A percentile compares a stretch with the other conserved stretches of the same genome.
These are phyloP conservation scores for Metschnikowia proteae DNA, from an alignment of 805 yeast genomes.

Conservation along the genomic window DNA sequence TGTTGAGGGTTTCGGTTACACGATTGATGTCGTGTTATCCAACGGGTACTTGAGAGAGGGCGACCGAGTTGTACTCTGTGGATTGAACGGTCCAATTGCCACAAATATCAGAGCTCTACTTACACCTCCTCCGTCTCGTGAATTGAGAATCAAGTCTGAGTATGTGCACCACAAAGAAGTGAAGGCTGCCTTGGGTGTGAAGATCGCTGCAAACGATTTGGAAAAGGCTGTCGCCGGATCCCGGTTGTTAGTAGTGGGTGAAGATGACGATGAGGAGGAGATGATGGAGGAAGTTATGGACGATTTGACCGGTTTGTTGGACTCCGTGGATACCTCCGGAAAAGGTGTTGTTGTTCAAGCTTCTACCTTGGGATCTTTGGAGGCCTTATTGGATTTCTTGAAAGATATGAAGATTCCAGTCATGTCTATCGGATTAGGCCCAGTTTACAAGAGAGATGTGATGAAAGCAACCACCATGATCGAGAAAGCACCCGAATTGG, in stretches of 20 bases:
- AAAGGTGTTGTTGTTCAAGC: constrained; percentile 99
- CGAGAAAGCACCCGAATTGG: constrained; percentile 91
- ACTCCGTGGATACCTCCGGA: constrained; percentile 92
- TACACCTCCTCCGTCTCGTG: constrained; percentile 97
- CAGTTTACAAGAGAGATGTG: constrained; percentile 96
- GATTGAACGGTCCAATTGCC: constrained; percentile 97
- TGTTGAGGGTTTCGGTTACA: constrained; percentile 97
- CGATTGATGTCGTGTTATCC: constrained; percentile 96
- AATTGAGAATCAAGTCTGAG: constrained; percentile 93
- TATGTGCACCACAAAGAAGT: constrained; percentile 96
- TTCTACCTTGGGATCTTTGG: constrained; percentile 95
- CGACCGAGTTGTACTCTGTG: constrained; percentile 92
- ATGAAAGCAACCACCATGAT: constrained; percentile 97
- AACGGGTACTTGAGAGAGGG: constrained; percentile 95
- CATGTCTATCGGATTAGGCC: constrained; percentile 97
- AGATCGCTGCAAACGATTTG: constrained; percentile 95
- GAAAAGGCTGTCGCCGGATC: constrained; percentile 99
- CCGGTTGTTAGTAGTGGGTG: constrained; percentile 88
- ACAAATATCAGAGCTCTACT: constrained; percentile 92
- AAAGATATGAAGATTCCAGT: constrained; percentile 99
- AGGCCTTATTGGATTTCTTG: constrained; percentile 93
- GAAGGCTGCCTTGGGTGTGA: constrained; percentile 98
- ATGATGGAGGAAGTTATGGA: constrained; percentile 98
- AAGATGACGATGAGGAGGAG: constrained; percentile 97
- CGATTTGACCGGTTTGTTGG: constrained; percentile 89